phyloP scores from a whole-genome alignment of 192 early-diverging fungal species.

The Globomyces pollinis-pini region DNA sequence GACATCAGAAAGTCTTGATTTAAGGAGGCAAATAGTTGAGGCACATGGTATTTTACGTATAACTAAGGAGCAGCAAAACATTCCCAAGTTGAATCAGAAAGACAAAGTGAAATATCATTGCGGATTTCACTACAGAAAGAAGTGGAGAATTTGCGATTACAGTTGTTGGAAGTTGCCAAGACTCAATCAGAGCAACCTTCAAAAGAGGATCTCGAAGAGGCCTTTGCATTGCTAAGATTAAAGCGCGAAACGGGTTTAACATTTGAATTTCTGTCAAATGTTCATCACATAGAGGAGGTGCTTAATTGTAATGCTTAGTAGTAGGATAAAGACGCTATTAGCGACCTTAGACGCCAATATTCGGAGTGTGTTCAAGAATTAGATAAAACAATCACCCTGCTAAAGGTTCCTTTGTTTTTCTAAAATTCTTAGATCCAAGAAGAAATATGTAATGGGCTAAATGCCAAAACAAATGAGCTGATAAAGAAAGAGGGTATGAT shows the following conservation, averaged over 20 bases:
- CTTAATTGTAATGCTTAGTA: neutral
- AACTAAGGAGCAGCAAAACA: neutral
- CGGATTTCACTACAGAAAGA: conserved; percentile 26
- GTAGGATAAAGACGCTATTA: conserved; percentile 41
- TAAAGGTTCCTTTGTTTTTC: too few relatives aligned
- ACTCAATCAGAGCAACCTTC: conserved; percentile 31
- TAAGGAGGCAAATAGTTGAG: too few relatives aligned
- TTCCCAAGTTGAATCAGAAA: conserved; percentile 4
- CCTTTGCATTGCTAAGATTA: conserved; percentile 35
- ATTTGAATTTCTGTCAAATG: conserved; percentile 29
- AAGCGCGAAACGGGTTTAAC: conserved; percentile 31
- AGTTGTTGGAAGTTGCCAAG: conserved; percentile 15
- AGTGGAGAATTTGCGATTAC: conserved; percentile 24
- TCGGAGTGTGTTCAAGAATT: conserved; percentile 48
- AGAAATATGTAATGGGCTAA: conserved; percentile 48
- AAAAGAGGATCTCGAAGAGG: conserved; percentile 43
- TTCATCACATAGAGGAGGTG: conserved; percentile 21
- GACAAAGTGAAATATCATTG: conserved; percentile 21
- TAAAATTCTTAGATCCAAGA: too few relatives aligned
- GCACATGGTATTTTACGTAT: neutral
- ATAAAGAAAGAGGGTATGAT: conserved; percentile 35
- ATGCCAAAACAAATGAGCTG: conserved; percentile 39
- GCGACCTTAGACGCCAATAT: conserved; percentile 44
- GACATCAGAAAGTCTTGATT: too few relatives aligned
- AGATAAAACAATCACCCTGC: conserved; percentile 40